A percentile compares a stretch with the other conserved stretches of the same genome.
Conservation (phyloP, 805 yeast species). For the Metschnikowia rubicola region DNA sequence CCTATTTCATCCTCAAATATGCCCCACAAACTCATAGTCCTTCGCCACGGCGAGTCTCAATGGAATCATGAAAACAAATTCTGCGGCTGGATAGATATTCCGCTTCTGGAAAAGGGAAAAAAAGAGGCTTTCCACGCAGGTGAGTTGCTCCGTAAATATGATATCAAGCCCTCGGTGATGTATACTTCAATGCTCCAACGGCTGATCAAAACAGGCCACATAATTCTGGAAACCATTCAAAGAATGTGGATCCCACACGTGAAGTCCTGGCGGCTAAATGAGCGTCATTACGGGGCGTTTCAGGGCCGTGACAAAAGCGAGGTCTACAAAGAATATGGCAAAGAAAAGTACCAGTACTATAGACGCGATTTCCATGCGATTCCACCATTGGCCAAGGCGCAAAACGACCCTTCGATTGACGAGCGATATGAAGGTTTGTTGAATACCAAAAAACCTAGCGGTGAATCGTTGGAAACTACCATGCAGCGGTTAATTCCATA, state of each 20-base stretch:
- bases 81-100: constrained; percentile 47
- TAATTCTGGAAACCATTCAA: constrained; percentile 30
- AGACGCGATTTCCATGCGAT: constrained; percentile 36
- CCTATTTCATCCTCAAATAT: neutral
- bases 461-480: constrained; percentile 38
- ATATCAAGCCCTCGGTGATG: constrained; percentile 31
- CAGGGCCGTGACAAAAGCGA: constrained; percentile 40
- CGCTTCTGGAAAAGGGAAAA: constrained; percentile 35
- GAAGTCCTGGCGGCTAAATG: constrained; percentile 42
- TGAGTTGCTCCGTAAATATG: constrained; percentile 26
- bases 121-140: constrained; percentile 40
- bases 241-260: constrained; percentile 36
- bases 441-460: constrained; percentile 28
- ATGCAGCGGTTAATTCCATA: constrained; percentile 40
- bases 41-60: constrained; percentile 44
- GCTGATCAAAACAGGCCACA: constrained; percentile 40
- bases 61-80: constrained; percentile 43
- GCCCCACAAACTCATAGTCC: constrained; percentile 35
- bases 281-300: constrained; percentile 42
- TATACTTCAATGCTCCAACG: constrained; percentile 40
- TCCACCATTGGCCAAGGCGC: constrained; percentile 33
- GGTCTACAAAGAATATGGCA: constrained; percentile 33
- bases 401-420: constrained; percentile 33
- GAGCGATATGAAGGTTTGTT: constrained; percentile 31
- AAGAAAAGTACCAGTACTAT: constrained; percentile 36